Evolutionary conservation across 805 yeast species (phyloP), one percentile per base, ranked within the genome.

Genomic region (Saturnispora ahearnii): DNA sequence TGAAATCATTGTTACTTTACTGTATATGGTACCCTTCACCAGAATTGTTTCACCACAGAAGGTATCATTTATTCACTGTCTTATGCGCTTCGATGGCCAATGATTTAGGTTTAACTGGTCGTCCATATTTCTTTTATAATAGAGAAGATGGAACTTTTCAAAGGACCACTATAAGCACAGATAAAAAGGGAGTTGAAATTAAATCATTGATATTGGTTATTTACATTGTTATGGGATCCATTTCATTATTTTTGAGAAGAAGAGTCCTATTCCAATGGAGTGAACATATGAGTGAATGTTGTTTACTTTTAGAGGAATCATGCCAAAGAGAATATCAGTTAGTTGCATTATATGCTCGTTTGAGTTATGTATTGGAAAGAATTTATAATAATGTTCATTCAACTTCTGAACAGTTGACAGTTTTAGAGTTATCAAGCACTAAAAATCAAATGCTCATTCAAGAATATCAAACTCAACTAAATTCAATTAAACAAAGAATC

Each of bases 11-110:
- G 45, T 60, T 84, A 18, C 59, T 86, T 5, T 68, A 84, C 47
- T 75, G 84, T 26, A 64, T 82, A 29, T 89, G 96, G 96, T 88
- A 87, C 61, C 86, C 84, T 55, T 77, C 87, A 4, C 86, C 96
- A 0, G 96, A 87, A 63, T 70, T 86, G 57, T 85, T 86, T 55
- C 85, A 81, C 55, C 85, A 84, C 57, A 78, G 95, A 51, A 77
- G 95, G 44, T 81, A 82, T 55, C 93, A 86, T 61, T 69, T 87
- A 47, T 73, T 87, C 54, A 78, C 79, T 49, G 70, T 78, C 12
- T 68, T 87, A 22, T 79, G 89, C 47, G 78, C 82, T 12, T 72
- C 84, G 4, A 70, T 89, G 64, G 74, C 85, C 2, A 83, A 79
- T 57, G 96, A 89, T 62, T 66, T 89, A 48, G 95, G 95, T 0